Evolutionary conservation across 352 stramenopile genomes (phyloP).

Genomic region (Phytopythium ostracodes): DNA sequence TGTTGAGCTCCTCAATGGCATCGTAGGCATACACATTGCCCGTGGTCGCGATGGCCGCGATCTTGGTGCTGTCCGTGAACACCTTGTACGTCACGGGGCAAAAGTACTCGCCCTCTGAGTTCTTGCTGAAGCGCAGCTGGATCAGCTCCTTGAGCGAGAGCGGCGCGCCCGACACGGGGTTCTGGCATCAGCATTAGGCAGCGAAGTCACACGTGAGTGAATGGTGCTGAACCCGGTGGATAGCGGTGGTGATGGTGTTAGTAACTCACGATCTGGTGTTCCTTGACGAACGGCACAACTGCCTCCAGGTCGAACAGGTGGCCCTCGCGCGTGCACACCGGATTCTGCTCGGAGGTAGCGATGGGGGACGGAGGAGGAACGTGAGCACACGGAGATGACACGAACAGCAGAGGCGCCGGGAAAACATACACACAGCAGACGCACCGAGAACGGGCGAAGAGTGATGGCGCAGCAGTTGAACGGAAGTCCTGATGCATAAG

Average conservation of each 20-base stretch:
- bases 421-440: not conserved
- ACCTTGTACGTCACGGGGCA: constrained; percentile 97
- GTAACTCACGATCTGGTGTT: constrained; percentile 88
- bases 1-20: constrained; percentile 97
- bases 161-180: constrained; percentile 93
- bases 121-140: constrained; percentile 80
- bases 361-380: not conserved
- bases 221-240: not conserved
- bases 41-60: constrained; percentile 69
- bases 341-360: constrained; percentile 45
- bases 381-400: not conserved
- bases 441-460: constrained; percentile 84
- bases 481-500: constrained; percentile 92
- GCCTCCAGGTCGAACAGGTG: constrained; percentile 97
- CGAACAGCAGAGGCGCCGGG: not conserved
- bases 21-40: constrained; percentile 98
- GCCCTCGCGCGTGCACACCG: constrained; percentile 93
- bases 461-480: constrained; percentile 99
- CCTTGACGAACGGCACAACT: constrained; percentile 95
- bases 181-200: constrained; percentile 46
- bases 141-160: constrained; percentile 94
- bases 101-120: constrained; percentile 72
- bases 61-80: constrained; percentile 88
- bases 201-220: not conserved
- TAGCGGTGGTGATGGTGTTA: not conserved